Conservation (phyloP, 2,329 filamentous ascomycete genomes). For the Microsporum ferrugineum region DNA sequence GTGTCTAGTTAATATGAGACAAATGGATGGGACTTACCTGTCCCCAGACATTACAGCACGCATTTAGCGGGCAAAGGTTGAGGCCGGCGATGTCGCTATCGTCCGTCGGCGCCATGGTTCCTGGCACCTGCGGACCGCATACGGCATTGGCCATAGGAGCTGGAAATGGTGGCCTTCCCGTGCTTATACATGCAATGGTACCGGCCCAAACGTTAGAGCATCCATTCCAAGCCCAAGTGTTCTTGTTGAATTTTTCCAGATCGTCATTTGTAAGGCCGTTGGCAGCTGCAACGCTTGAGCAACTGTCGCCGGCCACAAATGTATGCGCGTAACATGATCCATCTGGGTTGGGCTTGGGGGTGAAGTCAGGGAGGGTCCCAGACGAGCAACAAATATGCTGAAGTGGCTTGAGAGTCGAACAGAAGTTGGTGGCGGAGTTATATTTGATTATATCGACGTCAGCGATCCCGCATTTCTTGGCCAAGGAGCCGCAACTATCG, state of each 20-base stretch:
- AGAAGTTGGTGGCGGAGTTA: constrained; percentile 15
- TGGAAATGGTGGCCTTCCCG: constrained; percentile 34
- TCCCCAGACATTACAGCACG: constrained; percentile 29
- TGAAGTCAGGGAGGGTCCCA: constrained; percentile 28
- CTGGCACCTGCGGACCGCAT: constrained; percentile 39
- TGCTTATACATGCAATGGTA: constrained; percentile 31
- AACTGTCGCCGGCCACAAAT: constrained; percentile 28
- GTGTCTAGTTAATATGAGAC: constrained; percentile 35
- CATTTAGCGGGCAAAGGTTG: constrained; percentile 39
- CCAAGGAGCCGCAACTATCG: constrained; percentile 4
- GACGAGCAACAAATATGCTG: constrained; percentile 29
- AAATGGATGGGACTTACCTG: constrained; percentile 34
- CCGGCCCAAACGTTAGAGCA: constrained; percentile 26
- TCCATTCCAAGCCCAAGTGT: constrained; percentile 36
- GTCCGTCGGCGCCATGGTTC: constrained; percentile 24
- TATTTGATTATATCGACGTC: constrained; percentile 14
- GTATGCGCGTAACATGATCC: constrained; percentile 31
- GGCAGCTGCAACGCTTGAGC: constrained; percentile 28
- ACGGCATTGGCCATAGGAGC: constrained; percentile 27
- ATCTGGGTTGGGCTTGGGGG: constrained; percentile 25
- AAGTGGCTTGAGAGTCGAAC: constrained; percentile 23
- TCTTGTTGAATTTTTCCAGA: constrained; percentile 32
- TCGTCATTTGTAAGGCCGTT: constrained; percentile 25
- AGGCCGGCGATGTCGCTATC: constrained; percentile 33
- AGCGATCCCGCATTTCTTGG: neutral